These are phyloP conservation scores for Penicillium sp. DNA, from an alignment of 2,329 filamentous ascomycete species.

Conservation along the genomic window DNA sequence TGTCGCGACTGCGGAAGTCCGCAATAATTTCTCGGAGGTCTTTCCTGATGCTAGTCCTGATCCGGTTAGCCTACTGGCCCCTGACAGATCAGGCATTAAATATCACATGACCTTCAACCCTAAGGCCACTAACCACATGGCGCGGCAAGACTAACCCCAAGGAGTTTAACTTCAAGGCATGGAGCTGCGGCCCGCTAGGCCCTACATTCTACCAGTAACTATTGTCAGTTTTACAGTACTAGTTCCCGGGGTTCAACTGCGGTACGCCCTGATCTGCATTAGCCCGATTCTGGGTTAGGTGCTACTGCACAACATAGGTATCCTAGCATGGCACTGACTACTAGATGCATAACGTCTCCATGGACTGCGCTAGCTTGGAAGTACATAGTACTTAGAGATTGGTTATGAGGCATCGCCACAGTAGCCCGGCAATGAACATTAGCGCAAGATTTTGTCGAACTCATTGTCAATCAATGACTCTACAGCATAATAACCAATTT, in stretches of 20 bases:
- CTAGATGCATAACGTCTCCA: neutral
- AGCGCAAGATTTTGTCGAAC: neutral
- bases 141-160: conserved; percentile 7
- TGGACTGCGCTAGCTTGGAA: neutral
- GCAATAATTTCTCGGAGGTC: conserved; percentile 9
- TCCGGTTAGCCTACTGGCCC: neutral
- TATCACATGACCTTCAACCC: neutral
- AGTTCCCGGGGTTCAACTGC: conserved; percentile 20
- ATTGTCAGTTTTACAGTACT: conserved; percentile 16
- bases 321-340: conserved; percentile 1
- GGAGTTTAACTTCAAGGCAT: conserved; percentile 2
- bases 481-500: too few relatives aligned
- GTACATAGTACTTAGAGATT: neutral
- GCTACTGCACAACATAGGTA: conserved; percentile 3
- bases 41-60: neutral
- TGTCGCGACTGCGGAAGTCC: conserved; percentile 4
- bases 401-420: neutral
- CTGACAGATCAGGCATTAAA: neutral
- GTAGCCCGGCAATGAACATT: neutral
- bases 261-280: conserved; percentile 21
- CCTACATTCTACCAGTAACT: conserved; percentile 3
- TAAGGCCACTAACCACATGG: neutral
- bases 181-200: conserved; percentile 4
- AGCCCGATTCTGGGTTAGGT: conserved; percentile 7
- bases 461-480: neutral